phyloP scores from a whole-genome alignment of 2,329 filamentous ascomycete genomes.

The Aplosporella prunicola region DNA sequence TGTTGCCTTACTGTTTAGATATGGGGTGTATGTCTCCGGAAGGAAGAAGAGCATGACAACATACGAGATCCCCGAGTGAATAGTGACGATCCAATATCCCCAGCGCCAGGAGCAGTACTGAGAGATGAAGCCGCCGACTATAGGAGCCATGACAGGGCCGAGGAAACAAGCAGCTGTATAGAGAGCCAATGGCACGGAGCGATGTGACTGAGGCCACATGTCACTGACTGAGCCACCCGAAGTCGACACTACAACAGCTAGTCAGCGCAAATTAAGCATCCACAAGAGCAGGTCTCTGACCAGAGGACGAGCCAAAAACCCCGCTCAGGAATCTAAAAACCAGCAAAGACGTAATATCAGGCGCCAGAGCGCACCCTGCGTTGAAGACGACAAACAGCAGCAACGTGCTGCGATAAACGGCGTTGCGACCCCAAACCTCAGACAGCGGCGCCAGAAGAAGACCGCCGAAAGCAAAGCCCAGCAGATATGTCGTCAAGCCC shows the following conservation, averaged over 20 bases:
- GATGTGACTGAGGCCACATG: slow-evolving; percentile 69
- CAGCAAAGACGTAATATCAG: slow-evolving; percentile 34
- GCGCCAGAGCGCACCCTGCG: slow-evolving; percentile 35
- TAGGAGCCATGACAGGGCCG: slow-evolving; percentile 31
- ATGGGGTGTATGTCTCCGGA: slow-evolving; percentile 68
- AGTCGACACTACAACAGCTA: slow-evolving; percentile 6
- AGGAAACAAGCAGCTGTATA: slow-evolving; percentile 43
- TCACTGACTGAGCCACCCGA: slow-evolving; percentile 49
- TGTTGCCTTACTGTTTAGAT: slow-evolving; percentile 61
- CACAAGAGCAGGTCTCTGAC: slow-evolving; percentile 50
- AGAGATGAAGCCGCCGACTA: slow-evolving; percentile 46
- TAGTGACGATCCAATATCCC: slow-evolving; percentile 75
- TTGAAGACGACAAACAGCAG: slow-evolving; percentile 47
- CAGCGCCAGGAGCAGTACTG: slow-evolving; percentile 51
- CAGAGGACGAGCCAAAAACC: slow-evolving; percentile 54
- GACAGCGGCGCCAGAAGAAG: slow-evolving; percentile 47
- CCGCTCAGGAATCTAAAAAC: slow-evolving; percentile 43
- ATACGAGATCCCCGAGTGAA: slow-evolving; percentile 46
- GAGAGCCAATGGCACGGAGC: slow-evolving; percentile 57
- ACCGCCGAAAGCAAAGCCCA: slow-evolving; percentile 42
- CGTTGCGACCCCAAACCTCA: slow-evolving; percentile 45
- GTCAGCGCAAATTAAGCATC: slow-evolving; percentile 41
- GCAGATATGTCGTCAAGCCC: slow-evolving; percentile 41
- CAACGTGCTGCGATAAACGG: slow-evolving; percentile 41
- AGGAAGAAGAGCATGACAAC: slow-evolving; percentile 25